Conservation (phyloP, 257 asterid genomes). For the Leptodermis oblonga region DNA sequence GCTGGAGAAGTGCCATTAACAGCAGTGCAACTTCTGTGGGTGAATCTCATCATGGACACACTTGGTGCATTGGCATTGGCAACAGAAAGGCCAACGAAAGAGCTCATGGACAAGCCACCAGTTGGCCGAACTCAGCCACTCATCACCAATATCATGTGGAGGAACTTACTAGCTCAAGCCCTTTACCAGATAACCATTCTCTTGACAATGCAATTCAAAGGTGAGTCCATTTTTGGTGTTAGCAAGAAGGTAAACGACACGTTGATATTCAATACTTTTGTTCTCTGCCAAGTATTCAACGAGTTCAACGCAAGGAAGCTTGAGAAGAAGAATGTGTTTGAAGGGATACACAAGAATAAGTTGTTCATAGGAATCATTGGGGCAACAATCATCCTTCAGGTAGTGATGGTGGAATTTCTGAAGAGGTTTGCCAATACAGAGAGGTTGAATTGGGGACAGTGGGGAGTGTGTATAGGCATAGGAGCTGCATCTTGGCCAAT, state of each 20-base stretch:
- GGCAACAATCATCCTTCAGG: conserved; percentile 45
- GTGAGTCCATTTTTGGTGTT: conserved; percentile 29
- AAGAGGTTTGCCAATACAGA: conserved; percentile 54
- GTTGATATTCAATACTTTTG: conserved; percentile 51
- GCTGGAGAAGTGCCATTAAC: conserved; percentile 65
- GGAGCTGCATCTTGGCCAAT: conserved; percentile 55
- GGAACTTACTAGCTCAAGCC: conserved; percentile 43
- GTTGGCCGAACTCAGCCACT: conserved; percentile 42
- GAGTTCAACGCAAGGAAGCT: conserved; percentile 58
- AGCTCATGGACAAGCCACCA: conserved; percentile 39
- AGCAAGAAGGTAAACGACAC: conserved; percentile 38
- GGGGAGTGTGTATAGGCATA: conserved; percentile 51
- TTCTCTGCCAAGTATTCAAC: conserved; percentile 56
- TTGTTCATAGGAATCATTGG: conserved; percentile 54
- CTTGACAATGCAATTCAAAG: conserved; percentile 35
- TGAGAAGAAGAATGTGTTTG: conserved; percentile 56
- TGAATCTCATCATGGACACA: conserved; percentile 46
- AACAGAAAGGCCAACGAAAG: conserved; percentile 41
- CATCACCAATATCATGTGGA: conserved; percentile 48
- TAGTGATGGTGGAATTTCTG: conserved; percentile 62
- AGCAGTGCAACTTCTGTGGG: conserved; percentile 58
- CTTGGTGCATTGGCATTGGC: conserved; percentile 49
- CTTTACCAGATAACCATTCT: conserved; percentile 34
- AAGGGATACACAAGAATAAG: conserved; percentile 44
- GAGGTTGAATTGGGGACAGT: conserved; percentile 54